phyloP scores from a whole-genome alignment of 345 rosid genomes.

The Pugionium dolabratum region DNA sequence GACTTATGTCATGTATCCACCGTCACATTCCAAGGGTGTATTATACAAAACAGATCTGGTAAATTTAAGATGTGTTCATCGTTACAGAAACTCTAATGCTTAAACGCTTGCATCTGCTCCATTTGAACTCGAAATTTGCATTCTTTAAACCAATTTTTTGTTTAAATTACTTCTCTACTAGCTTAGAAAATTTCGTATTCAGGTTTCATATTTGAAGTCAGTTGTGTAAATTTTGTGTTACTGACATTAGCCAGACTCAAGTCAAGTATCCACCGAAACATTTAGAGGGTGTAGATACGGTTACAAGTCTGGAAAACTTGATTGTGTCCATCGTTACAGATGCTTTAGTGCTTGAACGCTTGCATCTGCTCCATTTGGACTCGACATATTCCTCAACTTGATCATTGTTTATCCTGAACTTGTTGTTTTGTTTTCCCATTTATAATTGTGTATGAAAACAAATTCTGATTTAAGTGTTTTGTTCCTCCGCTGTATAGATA shows the following conservation, averaged over 20 bases:
- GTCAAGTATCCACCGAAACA: conserved; percentile 58
- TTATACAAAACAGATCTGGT: conserved; percentile 61
- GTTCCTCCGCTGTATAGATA: conserved; percentile 52
- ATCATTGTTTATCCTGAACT: not conserved
- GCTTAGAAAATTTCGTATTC: no score
- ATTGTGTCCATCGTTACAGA: conserved; percentile 63
- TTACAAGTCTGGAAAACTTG: conserved; percentile 65
- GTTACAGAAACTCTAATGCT: conserved; percentile 51
- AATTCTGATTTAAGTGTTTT: not conserved
- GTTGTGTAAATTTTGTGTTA: not conserved
- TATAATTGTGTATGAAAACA: not conserved
- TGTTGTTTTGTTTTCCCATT: not conserved
- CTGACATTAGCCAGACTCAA: conserved; percentile 47
- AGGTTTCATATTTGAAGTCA: not conserved
- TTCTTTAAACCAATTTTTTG: not conserved
- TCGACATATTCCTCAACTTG: conserved; percentile 30
- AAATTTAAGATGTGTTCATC: conserved; percentile 42
- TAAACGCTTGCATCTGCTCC: conserved; percentile 62
- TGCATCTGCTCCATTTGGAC: conserved; percentile 81
- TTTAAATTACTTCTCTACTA: no score
- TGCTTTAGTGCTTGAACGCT: conserved; percentile 40
- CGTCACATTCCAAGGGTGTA: conserved; percentile 30
- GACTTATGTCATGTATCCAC: conserved; percentile 61
- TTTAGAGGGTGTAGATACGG: conserved; percentile 54
- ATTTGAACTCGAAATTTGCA: conserved; percentile 49